phyloP scores from a whole-genome alignment of 257 asterid species.

The Lycium ferocissimum region DNA sequence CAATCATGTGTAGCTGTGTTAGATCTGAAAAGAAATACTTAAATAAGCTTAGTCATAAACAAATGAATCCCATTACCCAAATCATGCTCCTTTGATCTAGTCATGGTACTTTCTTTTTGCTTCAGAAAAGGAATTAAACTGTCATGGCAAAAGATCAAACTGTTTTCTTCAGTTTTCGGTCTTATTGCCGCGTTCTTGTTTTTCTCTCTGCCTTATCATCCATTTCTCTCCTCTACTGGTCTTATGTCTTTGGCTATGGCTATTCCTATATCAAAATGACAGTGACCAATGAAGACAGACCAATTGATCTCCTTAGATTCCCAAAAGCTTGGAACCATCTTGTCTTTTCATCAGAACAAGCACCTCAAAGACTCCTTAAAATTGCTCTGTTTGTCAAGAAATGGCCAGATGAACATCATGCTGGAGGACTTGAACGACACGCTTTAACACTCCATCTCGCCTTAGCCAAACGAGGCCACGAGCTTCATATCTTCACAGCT shows the following conservation, averaged over 20 bases:
- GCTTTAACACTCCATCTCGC: conserved; percentile 40
- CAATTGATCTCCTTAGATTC: conserved; percentile 49
- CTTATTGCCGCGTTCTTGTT: conserved; percentile 32
- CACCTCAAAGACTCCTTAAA: conserved; percentile 55
- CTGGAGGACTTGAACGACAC: conserved; percentile 80
- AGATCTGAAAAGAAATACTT: background rate
- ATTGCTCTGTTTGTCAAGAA: conserved; percentile 77
- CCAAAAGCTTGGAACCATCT: conserved; percentile 70
- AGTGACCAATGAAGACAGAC: conserved; percentile 21
- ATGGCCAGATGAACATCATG: conserved; percentile 63
- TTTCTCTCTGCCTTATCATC: conserved; percentile 53
- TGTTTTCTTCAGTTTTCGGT: conserved; percentile 6
- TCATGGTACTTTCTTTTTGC: background rate
- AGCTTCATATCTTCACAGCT: conserved; percentile 67
- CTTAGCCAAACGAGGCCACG: conserved; percentile 67
- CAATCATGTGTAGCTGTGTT: background rate
- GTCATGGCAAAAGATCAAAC: conserved; percentile 49
- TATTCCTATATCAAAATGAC: conserved; percentile 33
- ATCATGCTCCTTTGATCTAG: background rate
- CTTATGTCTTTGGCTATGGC: conserved; percentile 25
- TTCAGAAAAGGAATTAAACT: background rate
- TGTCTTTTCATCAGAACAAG: conserved; percentile 40
- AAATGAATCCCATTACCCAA: conserved; percentile 12
- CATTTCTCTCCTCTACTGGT: conserved; percentile 49
- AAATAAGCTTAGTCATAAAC: background rate